Percentiles rank a stretch among this genome's conserved stretches.
Conservation (phyloP, 257 asterid species). For the Penstemon eatonii region DNA sequence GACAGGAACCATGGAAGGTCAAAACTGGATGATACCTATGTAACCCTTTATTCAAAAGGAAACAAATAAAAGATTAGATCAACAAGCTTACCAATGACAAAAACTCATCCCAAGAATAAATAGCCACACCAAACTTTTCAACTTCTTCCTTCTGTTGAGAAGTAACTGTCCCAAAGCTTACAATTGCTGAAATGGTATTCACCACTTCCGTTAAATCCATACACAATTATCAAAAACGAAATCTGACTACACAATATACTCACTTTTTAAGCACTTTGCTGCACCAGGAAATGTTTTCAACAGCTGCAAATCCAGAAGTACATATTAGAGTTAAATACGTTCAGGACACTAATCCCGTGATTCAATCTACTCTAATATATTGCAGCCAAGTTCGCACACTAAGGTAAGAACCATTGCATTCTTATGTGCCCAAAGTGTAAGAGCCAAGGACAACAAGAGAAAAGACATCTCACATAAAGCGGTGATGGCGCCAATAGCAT, state of each 20-base stretch:
- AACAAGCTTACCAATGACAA: slow-evolving; percentile 60
- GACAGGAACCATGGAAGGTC: background rate
- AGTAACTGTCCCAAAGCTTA: slow-evolving; percentile 77
- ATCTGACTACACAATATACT: slow-evolving; percentile 34
- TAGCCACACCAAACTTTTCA: slow-evolving; percentile 31
- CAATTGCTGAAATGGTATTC: slow-evolving; percentile 56
- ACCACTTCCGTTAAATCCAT: slow-evolving; percentile 18
- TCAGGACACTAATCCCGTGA: slow-evolving; percentile 21
- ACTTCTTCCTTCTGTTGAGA: slow-evolving; percentile 68
- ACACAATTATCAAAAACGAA: slow-evolving; percentile 22
- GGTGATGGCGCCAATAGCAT: background rate
- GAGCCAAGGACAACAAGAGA: background rate
- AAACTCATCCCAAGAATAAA: slow-evolving; percentile 84
- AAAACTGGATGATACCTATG: background rate
- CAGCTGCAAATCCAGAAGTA: slow-evolving; percentile 57
- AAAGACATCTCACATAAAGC: background rate
- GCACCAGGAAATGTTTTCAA: slow-evolving; percentile 75
- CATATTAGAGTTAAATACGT: slow-evolving; percentile 29
- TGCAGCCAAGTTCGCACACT: slow-evolving; percentile 6
- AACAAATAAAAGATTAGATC: slow-evolving; percentile 14
- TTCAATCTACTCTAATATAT: slow-evolving; percentile 7
- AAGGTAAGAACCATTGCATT: background rate
- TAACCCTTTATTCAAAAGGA: background rate
- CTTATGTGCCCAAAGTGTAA: background rate
- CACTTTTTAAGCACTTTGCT: slow-evolving; percentile 68